Base-by-base conservation (phyloP, 257 asterid species). In the Echium plantagineum region DNA sequence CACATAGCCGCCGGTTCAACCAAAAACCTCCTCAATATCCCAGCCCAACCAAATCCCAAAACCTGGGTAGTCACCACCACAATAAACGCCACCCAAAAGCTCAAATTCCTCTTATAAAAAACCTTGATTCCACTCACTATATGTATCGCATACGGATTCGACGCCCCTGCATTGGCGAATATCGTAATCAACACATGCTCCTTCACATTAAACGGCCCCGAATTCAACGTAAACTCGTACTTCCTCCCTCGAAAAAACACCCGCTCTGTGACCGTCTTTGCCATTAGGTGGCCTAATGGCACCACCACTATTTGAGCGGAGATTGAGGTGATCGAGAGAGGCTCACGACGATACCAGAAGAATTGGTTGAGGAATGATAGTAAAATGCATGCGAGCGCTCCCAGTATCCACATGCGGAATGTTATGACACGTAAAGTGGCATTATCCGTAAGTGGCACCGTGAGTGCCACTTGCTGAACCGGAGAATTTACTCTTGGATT, bases 1-100 rank as follows among this genome's bases (percentile, higher is more conserved):
- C 98, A 87, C 98, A 90, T 90, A 30, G 83, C 91, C 5, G 96
- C 96, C 46, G 98, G 98, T 67, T 90, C 98, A 74, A 90, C 98
- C 59, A 90, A 64, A 57, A 78, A 85, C 80, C 89, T 68, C 63
- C 97, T 72, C 77, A 79, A 90, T 21, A 90, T 85, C 4, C 97
- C 97, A 22, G 96, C 98, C 98, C 95, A 91, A 65, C 98, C 98
- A 59, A 87, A 91, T 19, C 98, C 98, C 70, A 91, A 61, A 28
- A 86, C 94, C 95, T 90, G 98, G 5, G 98, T 85, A 2, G 95
- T 90, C 48, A 90, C 60, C 3, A 90, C 75, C 30, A 90, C 95
- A 20, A 85, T 69, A 63, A 90, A 74, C 22, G 95, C 82, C 1
- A 90, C 94, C 32, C 79, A 78, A 72, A 90, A 90, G 20, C 77